Evolutionary conservation across 192 early-diverging fungal species (phyloP), one percentile per base, ranked within the genome.

Genomic region (Rhizophagus sp.): DNA sequence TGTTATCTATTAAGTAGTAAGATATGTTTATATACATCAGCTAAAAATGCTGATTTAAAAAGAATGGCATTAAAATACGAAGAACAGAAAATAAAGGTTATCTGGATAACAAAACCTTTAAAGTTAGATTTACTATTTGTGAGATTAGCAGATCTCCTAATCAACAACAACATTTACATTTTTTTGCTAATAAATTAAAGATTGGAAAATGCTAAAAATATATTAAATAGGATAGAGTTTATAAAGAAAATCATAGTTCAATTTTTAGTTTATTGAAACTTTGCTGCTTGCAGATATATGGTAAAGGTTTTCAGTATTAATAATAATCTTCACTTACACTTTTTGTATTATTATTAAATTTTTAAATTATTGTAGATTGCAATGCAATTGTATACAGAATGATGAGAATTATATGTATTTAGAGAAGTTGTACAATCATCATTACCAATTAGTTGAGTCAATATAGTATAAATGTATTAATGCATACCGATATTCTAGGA

Each of bases 191-290:
- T 44, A 76, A 76, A n/a, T 41, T 76, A 41, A 76, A 76, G 27
- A 62, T 76, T 24, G 75, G 22, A 62, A 77, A 76, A 76, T 76
- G 74, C 6, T 76, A 63, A 76, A 76, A 66, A 63, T 76, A 63
- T 76, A 62, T 36, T 76, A 13, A 62, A 66, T 3, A 77, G 75
- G 6, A 66, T 77, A 63, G 39, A 36, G 24, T 77, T 52, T 49
- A 65, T 11, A 62, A 63, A 3, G 75, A 41, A 25, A 30, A 17
- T 66, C 33, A 44, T 47, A 9, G n/a, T n/a, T n/a, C 61, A 49
- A 8, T 22, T 66, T 47, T 77, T 13, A 77, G 13, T 66, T 66
- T 77, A 25, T 65, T 77, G 44, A 77, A 77, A 50, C 62, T 77
- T 65, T 65, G 66, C 13, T 63, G 63, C 27, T 66, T 77, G 30